Evolutionary conservation across 176 grass and related monocot species (phyloP), one percentile per base, ranked within the genome.

Genomic region (Poa annua): DNA sequence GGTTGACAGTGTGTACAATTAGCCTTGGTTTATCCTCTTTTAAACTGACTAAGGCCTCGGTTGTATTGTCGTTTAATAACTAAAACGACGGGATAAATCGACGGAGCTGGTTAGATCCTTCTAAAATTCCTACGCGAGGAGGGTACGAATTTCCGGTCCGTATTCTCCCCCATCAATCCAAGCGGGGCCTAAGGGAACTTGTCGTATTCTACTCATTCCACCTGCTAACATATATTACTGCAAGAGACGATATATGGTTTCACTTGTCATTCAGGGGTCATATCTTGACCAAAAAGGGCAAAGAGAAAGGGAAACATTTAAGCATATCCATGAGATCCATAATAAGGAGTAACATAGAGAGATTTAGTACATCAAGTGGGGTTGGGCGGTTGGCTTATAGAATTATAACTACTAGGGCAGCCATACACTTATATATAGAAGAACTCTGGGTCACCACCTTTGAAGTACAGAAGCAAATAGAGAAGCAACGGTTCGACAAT

Each of bases 321-420:
- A 48, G 25, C 80, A 62, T 74, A 49, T 49, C 1, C 57, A 79
- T 8, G 82, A 86, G 55, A 26, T 55, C 26, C 63, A 73, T 61
- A 78, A 29, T 67, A 90, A 71, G 74, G 57, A 73, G 26, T 68
- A 74, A 41, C 72, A 86, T 83, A 42, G 57, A 86, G 59, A 29
- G 50, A 49, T 74, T 10, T 67, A 51, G 74, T 74, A 83, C 74
- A 90, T 32, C 65, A 86, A 78, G 67, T 68, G 55, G 79, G 67
- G 47, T 64, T 82, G 56, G 52, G 10, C 16, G 35, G 24, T 86
- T 78, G 78, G 48, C 34, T 85, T 85, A 73, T 55, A 86, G 47
- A 74, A 65, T 33, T 65, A 66, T 73, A 82, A 32, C 56, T 66
- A 8, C 83, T 56, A 79, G 24, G 65, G 75, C 56, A 79, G 21